A percentile compares a stretch with the other conserved stretches of the same genome.
These are phyloP conservation scores for Sporisorium reilianum DNA, from an alignment of 1,284 basidiomycete genomes.

Conservation along the genomic window DNA sequence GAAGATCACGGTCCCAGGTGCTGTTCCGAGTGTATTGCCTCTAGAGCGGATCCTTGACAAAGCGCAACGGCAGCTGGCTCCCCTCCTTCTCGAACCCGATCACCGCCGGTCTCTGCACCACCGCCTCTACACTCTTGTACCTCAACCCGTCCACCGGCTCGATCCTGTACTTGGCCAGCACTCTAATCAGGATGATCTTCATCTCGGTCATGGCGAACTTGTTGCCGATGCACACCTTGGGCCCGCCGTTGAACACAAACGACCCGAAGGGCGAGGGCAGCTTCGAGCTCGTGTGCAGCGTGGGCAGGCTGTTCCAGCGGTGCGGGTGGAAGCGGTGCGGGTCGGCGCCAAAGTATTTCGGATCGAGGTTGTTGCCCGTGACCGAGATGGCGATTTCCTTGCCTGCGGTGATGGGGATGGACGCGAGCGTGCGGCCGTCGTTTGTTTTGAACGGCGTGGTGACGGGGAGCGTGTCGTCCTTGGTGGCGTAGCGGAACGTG, in stretches of 20 bases:
- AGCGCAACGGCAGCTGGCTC: constrained; percentile 42
- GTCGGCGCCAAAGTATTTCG: constrained; percentile 58
- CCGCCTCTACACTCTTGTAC: constrained; percentile 51
- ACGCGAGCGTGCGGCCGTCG: constrained; percentile 55
- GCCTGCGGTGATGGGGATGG: constrained; percentile 50
- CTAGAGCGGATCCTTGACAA: constrained; percentile 35
- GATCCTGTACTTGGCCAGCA: constrained; percentile 42
- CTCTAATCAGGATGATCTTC: constrained; percentile 46
- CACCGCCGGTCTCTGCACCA: constrained; percentile 48
- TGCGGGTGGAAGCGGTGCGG: constrained; percentile 58
- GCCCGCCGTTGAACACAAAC: constrained; percentile 56
- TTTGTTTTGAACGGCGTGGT: constrained; percentile 51
- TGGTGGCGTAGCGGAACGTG: constrained; percentile 53
- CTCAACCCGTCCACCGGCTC: constrained; percentile 40
- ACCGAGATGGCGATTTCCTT: constrained; percentile 48
- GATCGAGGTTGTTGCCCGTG: constrained; percentile 43
- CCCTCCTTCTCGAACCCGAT: constrained; percentile 50
- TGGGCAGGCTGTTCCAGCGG: constrained; percentile 56
- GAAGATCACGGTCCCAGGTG: too few species aligned
- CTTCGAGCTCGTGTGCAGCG: constrained; percentile 31
- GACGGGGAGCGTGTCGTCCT: constrained; percentile 62
- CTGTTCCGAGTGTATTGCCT: too few species aligned
- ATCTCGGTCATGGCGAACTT: constrained; percentile 60
- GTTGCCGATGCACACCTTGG: constrained; percentile 63
- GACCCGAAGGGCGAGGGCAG: constrained; percentile 56